Percentiles rank a stretch among this genome's conserved stretches.
Evolutionary conservation across 2,329 filamentous ascomycete genomes (phyloP).

Genomic region (Hirsutella thompsonii): DNA sequence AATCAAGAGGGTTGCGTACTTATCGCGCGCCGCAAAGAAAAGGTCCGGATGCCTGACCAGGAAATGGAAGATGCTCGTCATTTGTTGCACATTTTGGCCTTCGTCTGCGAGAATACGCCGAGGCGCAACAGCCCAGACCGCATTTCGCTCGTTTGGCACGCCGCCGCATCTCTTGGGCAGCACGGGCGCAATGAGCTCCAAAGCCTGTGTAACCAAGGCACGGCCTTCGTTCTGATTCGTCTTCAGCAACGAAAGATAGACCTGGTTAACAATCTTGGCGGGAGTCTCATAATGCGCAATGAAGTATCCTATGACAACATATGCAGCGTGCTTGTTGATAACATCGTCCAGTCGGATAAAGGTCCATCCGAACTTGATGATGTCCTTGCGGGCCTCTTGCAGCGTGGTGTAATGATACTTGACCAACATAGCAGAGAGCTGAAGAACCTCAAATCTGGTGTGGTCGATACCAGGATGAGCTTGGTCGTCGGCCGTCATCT

Average conservation of each 20-base stretch:
- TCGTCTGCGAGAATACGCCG: conserved; percentile 88
- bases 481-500: conserved; percentile 71
- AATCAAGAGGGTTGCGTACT: conserved; percentile 81
- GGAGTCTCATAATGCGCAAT: conserved; percentile 96
- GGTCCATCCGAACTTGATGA: conserved; percentile 98
- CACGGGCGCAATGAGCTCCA: conserved; percentile 91
- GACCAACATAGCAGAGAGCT: conserved; percentile 86
- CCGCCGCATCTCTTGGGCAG: conserved; percentile 75
- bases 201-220: conserved; percentile 79
- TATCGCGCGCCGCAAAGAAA: conserved; percentile 90
- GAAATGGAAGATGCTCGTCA: conserved; percentile 96
- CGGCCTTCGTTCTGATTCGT: conserved; percentile 93
- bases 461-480: conserved; percentile 83
- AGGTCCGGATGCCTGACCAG: conserved; percentile 82
- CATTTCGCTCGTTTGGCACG: conserved; percentile 55
- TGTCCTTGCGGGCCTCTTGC: conserved; percentile 87
- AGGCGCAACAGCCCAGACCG: conserved; percentile 81
- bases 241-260: conserved; percentile 82
- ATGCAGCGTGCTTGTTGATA: conserved; percentile 97
- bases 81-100: conserved; percentile 85
- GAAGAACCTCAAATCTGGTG: conserved; percentile 87
- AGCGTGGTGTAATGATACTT: conserved; percentile 87
- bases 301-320: conserved; percentile 94
- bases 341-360: conserved; percentile 97
- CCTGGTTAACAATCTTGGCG: conserved; percentile 87